Evolutionary conservation across 768 basidiomycete species (phyloP).

Genomic region (Calvatia gigantea): DNA sequence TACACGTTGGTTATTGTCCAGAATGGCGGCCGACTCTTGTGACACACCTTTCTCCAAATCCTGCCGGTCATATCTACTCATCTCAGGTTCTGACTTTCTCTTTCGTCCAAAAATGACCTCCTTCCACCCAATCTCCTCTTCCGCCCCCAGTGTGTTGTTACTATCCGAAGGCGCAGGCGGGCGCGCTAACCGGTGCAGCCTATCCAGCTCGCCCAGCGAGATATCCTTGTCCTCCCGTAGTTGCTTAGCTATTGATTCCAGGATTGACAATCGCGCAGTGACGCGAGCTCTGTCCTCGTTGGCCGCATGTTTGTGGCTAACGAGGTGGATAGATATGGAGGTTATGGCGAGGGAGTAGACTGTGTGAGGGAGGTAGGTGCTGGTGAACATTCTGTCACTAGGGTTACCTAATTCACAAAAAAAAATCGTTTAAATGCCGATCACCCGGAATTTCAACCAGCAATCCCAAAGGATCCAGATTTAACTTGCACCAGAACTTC

Average conservation of each 20-base stretch:
- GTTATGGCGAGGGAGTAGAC: conserved; percentile 63
- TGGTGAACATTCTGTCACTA: conserved; percentile 20
- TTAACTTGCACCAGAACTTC: no score
- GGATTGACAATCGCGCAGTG: conserved; percentile 57
- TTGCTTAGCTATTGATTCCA: conserved; percentile 54
- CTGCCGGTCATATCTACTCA: conserved; percentile 34
- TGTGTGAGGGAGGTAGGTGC: conserved; percentile 57
- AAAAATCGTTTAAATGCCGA: not conserved
- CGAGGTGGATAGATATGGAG: conserved; percentile 65
- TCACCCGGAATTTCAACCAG: not conserved
- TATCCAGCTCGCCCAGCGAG: conserved; percentile 47
- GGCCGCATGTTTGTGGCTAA: conserved; percentile 45
- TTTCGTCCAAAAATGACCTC: conserved; percentile 47
- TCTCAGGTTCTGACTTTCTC: conserved; percentile 18
- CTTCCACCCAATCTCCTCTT: conserved; percentile 40
- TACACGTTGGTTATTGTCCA: not conserved
- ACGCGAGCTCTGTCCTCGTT: conserved; percentile 53
- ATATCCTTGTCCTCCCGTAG: conserved; percentile 37
- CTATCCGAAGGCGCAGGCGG: conserved; percentile 12
- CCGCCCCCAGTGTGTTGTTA: conserved; percentile 1
- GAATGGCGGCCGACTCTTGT: not conserved
- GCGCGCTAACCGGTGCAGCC: conserved; percentile 52
- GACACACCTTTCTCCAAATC: conserved; percentile 37
- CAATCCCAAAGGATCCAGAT: no score
- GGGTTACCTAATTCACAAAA: not conserved